These are phyloP conservation scores for Pyrenophora teres DNA, from an alignment of 2,329 filamentous ascomycete species.

Conservation along the genomic window DNA sequence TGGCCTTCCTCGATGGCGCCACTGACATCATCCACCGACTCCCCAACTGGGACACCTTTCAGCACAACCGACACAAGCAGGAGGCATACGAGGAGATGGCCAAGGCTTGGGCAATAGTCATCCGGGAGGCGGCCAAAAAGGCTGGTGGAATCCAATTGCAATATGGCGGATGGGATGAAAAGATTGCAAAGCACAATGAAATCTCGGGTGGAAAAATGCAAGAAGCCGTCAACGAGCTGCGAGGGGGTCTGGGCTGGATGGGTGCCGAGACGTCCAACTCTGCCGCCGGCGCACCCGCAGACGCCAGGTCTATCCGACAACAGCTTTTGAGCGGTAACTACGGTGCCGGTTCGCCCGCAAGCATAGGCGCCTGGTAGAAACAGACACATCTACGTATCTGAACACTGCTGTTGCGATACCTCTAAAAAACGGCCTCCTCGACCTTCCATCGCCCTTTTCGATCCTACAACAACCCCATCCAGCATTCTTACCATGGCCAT, in stretches of 20 bases:
- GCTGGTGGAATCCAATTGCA: slow-evolving; percentile 89
- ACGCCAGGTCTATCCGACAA: slow-evolving; percentile 45
- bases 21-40: slow-evolving; percentile 89
- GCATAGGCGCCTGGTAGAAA: slow-evolving; percentile 60
- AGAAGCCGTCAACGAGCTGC: slow-evolving; percentile 77
- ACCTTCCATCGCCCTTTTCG: neutral
- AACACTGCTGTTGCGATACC: neutral
- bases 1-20: slow-evolving; percentile 86
- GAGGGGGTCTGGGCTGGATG: slow-evolving; percentile 78
- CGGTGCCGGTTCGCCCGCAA: slow-evolving; percentile 58
- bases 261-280: slow-evolving; percentile 49
- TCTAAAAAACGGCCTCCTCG: neutral
- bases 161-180: slow-evolving; percentile 90
- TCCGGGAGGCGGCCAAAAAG: slow-evolving; percentile 87
- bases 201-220: slow-evolving; percentile 81
- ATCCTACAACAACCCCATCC: neutral
- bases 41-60: slow-evolving; percentile 86
- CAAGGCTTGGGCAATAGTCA: slow-evolving; percentile 88
- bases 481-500: slow-evolving; percentile 6
- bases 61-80: slow-evolving; percentile 90
- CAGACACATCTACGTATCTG: neutral
- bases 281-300: slow-evolving; percentile 27
- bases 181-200: slow-evolving; percentile 83
- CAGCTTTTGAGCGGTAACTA: slow-evolving; percentile 63
- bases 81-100: slow-evolving; percentile 96